These are phyloP conservation scores for Hanseniaspora jakobsenii DNA, from an alignment of 805 yeast genomes.

Conservation along the genomic window DNA sequence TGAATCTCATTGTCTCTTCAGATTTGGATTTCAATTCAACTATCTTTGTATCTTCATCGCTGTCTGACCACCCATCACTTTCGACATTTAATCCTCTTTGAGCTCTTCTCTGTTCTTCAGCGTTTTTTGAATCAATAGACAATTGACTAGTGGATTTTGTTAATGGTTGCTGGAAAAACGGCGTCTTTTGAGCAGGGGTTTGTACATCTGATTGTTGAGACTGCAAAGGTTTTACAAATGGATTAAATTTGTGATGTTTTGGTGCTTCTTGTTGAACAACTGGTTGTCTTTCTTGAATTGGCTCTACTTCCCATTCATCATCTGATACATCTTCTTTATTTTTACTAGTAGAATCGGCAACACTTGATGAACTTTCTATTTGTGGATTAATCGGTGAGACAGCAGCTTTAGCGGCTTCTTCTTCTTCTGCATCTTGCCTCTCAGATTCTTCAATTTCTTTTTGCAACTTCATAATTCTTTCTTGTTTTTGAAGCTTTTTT, in stretches of 20 bases:
- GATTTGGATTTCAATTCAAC: slow-evolving; percentile 13
- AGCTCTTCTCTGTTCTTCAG: slow-evolving; percentile 59
- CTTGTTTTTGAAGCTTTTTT: slow-evolving; percentile 48
- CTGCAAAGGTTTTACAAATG: slow-evolving; percentile 43
- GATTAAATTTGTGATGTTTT: slow-evolving; percentile 35
- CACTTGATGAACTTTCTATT: background rate
- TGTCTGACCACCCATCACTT: slow-evolving; percentile 27
- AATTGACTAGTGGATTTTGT: slow-evolving; percentile 18
- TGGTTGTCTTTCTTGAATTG: slow-evolving; percentile 11
- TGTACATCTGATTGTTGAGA: slow-evolving; percentile 16
- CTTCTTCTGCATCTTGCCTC: slow-evolving; percentile 31
- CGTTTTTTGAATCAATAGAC: slow-evolving; percentile 42
- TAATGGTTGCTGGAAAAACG: slow-evolving; percentile 45
- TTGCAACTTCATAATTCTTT: slow-evolving; percentile 44
- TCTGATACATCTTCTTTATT: slow-evolving; percentile 12
- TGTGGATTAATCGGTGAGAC: slow-evolving; percentile 15
- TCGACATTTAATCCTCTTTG: slow-evolving; percentile 41
- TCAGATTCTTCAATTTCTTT: slow-evolving; percentile 47
- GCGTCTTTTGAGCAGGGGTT: slow-evolving; percentile 21
- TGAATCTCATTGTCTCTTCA: background rate
- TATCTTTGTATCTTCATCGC: background rate
- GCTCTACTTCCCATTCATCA: slow-evolving; percentile 8
- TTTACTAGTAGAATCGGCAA: background rate
- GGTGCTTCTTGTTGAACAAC: slow-evolving; percentile 15
- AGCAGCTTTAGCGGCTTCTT: slow-evolving; percentile 16